phyloP scores from a whole-genome alignment of 371 early-diverging fungal species.

The Hamiltosporidium magnivora region DNA sequence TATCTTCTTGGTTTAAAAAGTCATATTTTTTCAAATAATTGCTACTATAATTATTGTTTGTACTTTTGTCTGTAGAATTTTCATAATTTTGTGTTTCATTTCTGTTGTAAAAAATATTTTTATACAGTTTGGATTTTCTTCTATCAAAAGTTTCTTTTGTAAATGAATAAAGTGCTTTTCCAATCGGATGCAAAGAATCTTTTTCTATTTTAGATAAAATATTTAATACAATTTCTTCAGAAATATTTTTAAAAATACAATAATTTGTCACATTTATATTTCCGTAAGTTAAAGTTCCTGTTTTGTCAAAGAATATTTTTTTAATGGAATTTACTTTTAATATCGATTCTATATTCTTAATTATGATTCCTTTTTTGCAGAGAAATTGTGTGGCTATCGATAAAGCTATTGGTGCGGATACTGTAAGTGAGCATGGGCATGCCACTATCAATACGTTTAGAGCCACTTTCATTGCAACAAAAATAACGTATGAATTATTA shows the following conservation, averaged over 20 bases:
- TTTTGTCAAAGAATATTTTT: constrained; percentile 1
- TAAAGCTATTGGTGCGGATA: neutral
- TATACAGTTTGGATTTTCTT: too few species aligned
- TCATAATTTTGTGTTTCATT: too few species aligned
- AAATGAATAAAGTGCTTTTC: neutral
- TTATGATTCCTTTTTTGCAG: neutral
- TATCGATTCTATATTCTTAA: neutral
- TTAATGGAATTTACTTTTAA: neutral
- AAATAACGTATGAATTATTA: neutral
- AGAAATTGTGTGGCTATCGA: neutral
- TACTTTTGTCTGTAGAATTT: too few species aligned
- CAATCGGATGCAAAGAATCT: neutral
- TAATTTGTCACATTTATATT: neutral
- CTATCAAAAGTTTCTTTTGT: neutral
- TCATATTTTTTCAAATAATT: too few species aligned
- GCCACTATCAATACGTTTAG: neutral
- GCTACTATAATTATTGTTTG: too few species aligned
- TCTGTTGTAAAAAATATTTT: too few species aligned
- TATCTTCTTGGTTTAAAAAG: too few species aligned
- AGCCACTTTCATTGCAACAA: neutral
- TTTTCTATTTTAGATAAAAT: neutral
- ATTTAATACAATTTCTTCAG: neutral
- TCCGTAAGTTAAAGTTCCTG: neutral
- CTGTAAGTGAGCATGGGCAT: neutral
- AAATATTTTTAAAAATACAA: neutral